Percentiles rank a stretch among this genome's conserved stretches.
Evolutionary conservation across 495 filamentous ascomycete species (phyloP).

Genomic region (Penicillium goetzii): DNA sequence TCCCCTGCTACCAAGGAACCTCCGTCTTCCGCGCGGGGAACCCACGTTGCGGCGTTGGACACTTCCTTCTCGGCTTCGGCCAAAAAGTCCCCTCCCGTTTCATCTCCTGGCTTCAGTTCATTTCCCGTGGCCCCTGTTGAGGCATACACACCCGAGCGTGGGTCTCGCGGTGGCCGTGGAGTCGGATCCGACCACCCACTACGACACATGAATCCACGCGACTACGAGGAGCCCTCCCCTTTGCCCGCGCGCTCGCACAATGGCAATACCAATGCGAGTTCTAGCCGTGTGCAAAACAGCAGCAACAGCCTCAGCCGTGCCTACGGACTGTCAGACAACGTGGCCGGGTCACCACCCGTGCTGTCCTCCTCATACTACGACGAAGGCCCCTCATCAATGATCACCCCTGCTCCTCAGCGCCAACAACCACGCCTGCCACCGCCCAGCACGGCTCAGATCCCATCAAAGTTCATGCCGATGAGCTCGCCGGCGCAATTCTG

Average conservation of each 20-base stretch:
- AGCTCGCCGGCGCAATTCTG: conserved; percentile 97
- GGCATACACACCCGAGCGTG: conserved; percentile 52
- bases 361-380: conserved; percentile 69
- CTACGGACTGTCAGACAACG: conserved; percentile 62
- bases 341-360: conserved; percentile 67
- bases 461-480: conserved; percentile 93
- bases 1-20: conserved; percentile 51
- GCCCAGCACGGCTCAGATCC: conserved; percentile 85
- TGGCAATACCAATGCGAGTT: conserved; percentile 38
- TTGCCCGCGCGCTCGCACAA: conserved; percentile 55
- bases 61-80: conserved; percentile 45
- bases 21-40: conserved; percentile 30
- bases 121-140: conserved; percentile 53
- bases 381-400: conserved; percentile 61
- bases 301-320: conserved; percentile 55
- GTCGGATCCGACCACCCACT: conserved; percentile 40
- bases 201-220: conserved; percentile 39
- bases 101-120: conserved; percentile 52
- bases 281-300: conserved; percentile 45
- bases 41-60: conserved; percentile 44
- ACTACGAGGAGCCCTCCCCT: conserved; percentile 60
- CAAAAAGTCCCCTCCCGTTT: conserved; percentile 58
- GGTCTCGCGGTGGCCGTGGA: conserved; percentile 43
- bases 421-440: conserved; percentile 83
- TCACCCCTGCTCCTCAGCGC: conserved; percentile 83